Evolutionary conservation across 306 rosid species (phyloP), one percentile per base, ranked within the genome.

Genomic region (Trifolium pratense): DNA sequence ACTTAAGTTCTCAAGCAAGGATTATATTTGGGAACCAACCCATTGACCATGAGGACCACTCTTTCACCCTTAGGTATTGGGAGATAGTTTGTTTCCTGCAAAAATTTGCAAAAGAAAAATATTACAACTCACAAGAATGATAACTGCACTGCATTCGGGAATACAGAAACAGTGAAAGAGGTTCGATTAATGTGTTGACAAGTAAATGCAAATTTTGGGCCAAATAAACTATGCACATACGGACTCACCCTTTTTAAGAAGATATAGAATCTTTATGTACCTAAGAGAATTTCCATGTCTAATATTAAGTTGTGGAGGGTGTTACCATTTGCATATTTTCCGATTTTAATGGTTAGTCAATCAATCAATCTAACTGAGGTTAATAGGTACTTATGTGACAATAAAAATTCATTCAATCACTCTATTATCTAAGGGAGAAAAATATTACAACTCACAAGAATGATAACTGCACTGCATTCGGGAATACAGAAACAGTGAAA

Each of bases 31-130:
- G 39, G 71, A 55, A 83, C 96, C 15, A 79, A 94, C 96, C 99
- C 99, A 63, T 94, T 94, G 81, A 90, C 79, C 96, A 94, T 65
- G 68, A 94, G 96, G 58, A 94, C 96, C 81, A 94, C 99, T 75
- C 96, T 86, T 78, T 82, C 74, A 66, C 99, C 99, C 26, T 89
- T 86, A 51, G 96, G 83, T 71, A 94, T 91, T 9, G 99, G 99
- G 80, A 90, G 96, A 78, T 87, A 94, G 82, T 91, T 91, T 26
- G 86, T 88, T 87, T 89, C 97, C 99, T 90, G 90, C 79, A 73
- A 68, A 64, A 51, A 75, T 42, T 64, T 67, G 52, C 62, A 29
- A 59, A 68, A 21, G 68, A 43, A 64, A 59, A 25, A 61, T 31
- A 71, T 20, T 53, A 40, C 11, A 58, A 71, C 67, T n/a, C 72